Conservation (phyloP, 1,284 basidiomycete genomes). For the Porodaedalea pini region DNA sequence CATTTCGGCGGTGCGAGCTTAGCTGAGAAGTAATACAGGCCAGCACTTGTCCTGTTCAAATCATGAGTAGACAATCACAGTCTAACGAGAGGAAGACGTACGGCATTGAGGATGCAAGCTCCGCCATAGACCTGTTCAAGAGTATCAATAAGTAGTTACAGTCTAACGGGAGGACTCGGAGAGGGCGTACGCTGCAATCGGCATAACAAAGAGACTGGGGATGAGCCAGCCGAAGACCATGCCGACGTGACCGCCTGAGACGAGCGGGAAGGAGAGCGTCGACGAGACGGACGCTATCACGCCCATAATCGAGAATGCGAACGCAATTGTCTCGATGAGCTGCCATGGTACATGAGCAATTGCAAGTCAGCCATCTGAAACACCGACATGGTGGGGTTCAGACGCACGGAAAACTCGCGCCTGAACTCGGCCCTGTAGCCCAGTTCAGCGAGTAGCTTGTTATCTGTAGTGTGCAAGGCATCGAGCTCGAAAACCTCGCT, state of each 20-base stretch:
- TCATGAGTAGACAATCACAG: neutral
- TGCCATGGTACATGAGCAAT: slow-evolving; percentile 27
- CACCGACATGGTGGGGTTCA: neutral
- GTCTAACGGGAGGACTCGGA: too few relatives aligned
- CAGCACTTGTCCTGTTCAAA: slow-evolving; percentile 55
- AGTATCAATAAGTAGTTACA: slow-evolving; percentile 20
- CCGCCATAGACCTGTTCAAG: slow-evolving; percentile 45
- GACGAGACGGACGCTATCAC: slow-evolving; percentile 67
- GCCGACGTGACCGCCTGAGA: slow-evolving; percentile 70
- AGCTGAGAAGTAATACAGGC: slow-evolving; percentile 71
- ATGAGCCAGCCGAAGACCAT: slow-evolving; percentile 79
- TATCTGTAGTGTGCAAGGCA: slow-evolving; percentile 16
- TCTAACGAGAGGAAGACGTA: slow-evolving; percentile 34
- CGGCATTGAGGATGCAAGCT: slow-evolving; percentile 74
- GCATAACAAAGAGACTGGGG: slow-evolving; percentile 64
- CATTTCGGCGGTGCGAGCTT: slow-evolving; percentile 60
- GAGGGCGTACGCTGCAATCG: slow-evolving; percentile 47
- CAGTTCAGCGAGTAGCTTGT: slow-evolving; percentile 51
- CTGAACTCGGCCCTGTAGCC: slow-evolving; percentile 76
- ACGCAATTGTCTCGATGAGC: slow-evolving; percentile 63
- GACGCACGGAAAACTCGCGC: slow-evolving; percentile 68
- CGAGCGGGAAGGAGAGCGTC: slow-evolving; percentile 59
- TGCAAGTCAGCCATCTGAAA: neutral
- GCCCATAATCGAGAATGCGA: slow-evolving; percentile 75
- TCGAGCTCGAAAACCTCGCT: neutral